Evolutionary conservation across 2,329 filamentous ascomycete genomes (phyloP).

Genomic region (Cladorrhinum sp.): DNA sequence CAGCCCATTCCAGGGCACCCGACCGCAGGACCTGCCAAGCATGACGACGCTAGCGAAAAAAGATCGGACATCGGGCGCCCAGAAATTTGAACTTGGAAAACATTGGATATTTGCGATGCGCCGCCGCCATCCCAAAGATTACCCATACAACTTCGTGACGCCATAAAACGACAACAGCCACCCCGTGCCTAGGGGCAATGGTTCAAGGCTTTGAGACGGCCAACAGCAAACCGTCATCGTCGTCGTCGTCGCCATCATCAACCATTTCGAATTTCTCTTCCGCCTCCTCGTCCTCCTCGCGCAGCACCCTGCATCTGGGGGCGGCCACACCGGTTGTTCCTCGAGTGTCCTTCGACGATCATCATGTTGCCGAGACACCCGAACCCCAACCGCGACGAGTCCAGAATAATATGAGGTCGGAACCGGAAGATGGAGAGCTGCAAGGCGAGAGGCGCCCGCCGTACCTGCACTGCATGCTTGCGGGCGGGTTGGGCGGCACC

Average conservation of each 20-base stretch:
- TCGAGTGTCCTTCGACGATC: conserved; percentile 24
- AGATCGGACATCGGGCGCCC: conserved; percentile 11
- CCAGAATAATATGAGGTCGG: conserved; percentile 37
- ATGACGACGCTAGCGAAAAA: conserved; percentile 13
- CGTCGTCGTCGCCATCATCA: conserved; percentile 11
- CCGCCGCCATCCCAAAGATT: background rate
- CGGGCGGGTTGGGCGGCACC: conserved; percentile 86
- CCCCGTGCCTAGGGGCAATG: conserved; percentile 26
- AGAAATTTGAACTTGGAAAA: conserved; percentile 21
- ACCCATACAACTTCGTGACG: conserved; percentile 9
- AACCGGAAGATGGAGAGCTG: conserved; percentile 44
- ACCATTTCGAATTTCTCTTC: conserved; percentile 13
- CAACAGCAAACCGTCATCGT: conserved; percentile 17
- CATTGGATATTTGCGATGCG: conserved; percentile 12
- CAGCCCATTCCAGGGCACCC: no score
- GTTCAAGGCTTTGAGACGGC: conserved; percentile 26
- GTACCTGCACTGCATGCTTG: conserved; percentile 82
- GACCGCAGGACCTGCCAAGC: conserved; percentile 6
- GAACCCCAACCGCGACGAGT: conserved; percentile 19
- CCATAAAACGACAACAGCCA: conserved; percentile 13
- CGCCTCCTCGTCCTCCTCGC: conserved; percentile 10
- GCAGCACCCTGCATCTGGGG: conserved; percentile 8
- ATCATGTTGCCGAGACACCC: conserved; percentile 20
- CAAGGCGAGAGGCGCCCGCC: conserved; percentile 55
- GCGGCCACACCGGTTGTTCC: conserved; percentile 7